Evolutionary conservation across 2,329 filamentous ascomycete species (phyloP).

Genomic region (Epichloe amarillans): DNA sequence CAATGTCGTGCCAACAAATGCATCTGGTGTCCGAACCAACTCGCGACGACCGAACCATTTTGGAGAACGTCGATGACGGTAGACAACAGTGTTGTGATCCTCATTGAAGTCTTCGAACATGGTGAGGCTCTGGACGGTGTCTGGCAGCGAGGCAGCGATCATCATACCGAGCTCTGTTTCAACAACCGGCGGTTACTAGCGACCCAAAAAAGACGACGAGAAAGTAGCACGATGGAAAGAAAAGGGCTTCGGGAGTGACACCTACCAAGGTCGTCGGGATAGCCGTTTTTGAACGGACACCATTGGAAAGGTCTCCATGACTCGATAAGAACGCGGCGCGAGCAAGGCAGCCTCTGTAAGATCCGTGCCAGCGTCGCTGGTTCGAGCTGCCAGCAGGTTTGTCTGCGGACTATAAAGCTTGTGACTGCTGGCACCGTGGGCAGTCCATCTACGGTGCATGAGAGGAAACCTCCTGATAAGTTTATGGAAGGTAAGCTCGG

Average conservation of each 20-base stretch:
- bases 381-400: background rate
- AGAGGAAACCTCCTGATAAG: background rate
- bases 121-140: background rate
- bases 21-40: background rate
- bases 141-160: background rate
- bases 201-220: background rate
- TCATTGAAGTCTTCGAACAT: conserved; percentile 1
- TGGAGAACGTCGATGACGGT: background rate
- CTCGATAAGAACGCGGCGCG: background rate
- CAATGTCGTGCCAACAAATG: background rate
- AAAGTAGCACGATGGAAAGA: background rate
- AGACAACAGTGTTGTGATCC: background rate
- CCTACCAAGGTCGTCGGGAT: background rate
- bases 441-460: background rate
- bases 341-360: background rate
- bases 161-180: background rate
- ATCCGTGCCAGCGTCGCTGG: background rate
- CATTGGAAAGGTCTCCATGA: background rate
- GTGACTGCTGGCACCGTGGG: background rate
- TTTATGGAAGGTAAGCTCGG: background rate
- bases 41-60: background rate
- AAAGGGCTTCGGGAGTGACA: background rate
- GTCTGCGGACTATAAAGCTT: background rate
- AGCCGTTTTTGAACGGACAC: background rate
- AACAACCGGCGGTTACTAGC: background rate